A percentile compares a stretch with the other conserved stretches of the same genome.
Conservation (phyloP, 768 basidiomycete species). For the Lactarius pseudohatsudake region DNA sequence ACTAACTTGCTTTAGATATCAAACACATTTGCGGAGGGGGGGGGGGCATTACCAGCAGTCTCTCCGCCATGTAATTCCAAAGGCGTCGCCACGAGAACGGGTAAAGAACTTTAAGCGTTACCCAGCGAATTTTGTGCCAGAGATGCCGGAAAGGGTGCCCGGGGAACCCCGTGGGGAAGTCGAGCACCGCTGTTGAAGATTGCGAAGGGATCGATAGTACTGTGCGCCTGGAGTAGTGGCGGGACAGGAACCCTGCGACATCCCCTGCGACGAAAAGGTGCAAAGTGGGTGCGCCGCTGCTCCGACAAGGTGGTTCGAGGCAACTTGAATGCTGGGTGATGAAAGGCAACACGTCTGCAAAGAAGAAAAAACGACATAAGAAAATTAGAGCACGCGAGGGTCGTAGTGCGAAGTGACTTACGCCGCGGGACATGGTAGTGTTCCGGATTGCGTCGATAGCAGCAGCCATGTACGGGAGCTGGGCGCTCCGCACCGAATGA, state of each 20-base stretch:
- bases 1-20: not conserved
- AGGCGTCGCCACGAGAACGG: not conserved
- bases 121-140: not conserved
- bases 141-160: not conserved
- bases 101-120: not conserved
- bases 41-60: not conserved
- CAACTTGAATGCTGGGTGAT: not conserved
- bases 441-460: not conserved
- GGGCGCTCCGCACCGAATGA: not conserved
- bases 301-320: not conserved
- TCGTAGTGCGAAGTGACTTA: conserved; percentile 1
- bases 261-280: not conserved
- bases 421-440: not conserved
- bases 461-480: not conserved
- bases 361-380: not conserved
- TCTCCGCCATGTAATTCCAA: not conserved
- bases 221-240: not conserved
- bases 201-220: not conserved
- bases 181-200: not conserved
- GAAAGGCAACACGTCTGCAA: not conserved
- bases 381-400: not conserved
- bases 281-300: not conserved
- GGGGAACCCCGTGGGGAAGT: not conserved
- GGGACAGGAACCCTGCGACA: not conserved
- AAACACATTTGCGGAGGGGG: not conserved